Conservation (phyloP, 2,329 filamentous ascomycete genomes). For the Phaeosphaeria sp. region DNA sequence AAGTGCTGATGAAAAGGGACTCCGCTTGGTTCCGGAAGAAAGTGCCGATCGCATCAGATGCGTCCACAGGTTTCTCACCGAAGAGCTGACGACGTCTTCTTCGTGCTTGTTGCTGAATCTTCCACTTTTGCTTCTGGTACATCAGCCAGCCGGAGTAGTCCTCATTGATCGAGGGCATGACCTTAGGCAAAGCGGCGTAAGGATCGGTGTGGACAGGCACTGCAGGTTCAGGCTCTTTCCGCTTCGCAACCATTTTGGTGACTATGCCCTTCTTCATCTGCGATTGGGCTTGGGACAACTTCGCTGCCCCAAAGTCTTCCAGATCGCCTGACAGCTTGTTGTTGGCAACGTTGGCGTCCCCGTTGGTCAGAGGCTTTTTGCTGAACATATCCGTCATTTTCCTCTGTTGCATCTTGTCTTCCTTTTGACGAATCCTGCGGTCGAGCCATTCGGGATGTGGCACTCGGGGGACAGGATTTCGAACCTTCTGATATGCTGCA, state of each 20-base stretch:
- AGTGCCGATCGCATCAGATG: slow-evolving; percentile 67
- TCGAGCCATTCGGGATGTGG: slow-evolving; percentile 97
- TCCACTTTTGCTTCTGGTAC: slow-evolving; percentile 99
- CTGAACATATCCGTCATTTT: slow-evolving; percentile 94
- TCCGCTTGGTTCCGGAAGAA: slow-evolving; percentile 94
- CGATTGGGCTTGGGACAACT: slow-evolving; percentile 49
- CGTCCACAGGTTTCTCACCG: slow-evolving; percentile 75
- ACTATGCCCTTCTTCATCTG: slow-evolving; percentile 49
- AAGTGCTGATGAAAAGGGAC: slow-evolving; percentile 86
- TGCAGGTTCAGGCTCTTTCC: slow-evolving; percentile 55
- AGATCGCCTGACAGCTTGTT: slow-evolving; percentile 69
- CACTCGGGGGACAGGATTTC: slow-evolving; percentile 92
- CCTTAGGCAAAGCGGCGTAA: slow-evolving; percentile 79
- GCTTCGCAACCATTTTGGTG: slow-evolving; percentile 57
- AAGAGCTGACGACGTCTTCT: slow-evolving; percentile 88
- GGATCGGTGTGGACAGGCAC: slow-evolving; percentile 72
- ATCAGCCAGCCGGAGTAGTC: slow-evolving; percentile 88
- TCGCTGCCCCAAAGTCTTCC: slow-evolving; percentile 78
- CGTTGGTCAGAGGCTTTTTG: slow-evolving; percentile 75
- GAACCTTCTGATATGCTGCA: slow-evolving; percentile 90
- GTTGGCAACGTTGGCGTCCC: slow-evolving; percentile 67
- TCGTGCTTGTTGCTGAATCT: slow-evolving; percentile 91
- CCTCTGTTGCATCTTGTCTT: slow-evolving; percentile 97
- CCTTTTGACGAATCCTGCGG: slow-evolving; percentile 89
- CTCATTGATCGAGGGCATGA: slow-evolving; percentile 83